Conservation (phyloP, 2,329 filamentous ascomycete genomes). For the Drechslerella dactyloides region DNA sequence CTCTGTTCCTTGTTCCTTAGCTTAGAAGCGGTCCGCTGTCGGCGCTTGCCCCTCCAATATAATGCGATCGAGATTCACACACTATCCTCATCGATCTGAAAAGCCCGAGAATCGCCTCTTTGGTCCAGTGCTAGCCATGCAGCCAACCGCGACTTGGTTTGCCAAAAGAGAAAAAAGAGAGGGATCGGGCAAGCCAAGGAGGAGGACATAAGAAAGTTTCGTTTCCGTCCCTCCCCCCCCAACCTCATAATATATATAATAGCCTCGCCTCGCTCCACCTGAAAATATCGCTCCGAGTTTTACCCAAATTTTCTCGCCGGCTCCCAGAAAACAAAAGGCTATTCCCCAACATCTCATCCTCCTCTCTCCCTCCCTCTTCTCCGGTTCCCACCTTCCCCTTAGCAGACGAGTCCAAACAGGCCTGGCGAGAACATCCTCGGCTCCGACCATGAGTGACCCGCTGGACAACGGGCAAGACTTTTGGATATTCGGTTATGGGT, state of each 20-base stretch:
- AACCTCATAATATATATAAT: constrained; percentile 47
- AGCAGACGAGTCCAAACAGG: constrained; percentile 1
- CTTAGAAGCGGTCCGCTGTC: constrained; percentile 7
- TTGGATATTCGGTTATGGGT: constrained; percentile 98
- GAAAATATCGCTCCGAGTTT: constrained; percentile 35
- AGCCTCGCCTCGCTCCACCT: constrained; percentile 28
- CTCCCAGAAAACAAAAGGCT: constrained; percentile 25
- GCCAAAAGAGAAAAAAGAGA: constrained; percentile 29
- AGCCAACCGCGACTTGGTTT: constrained; percentile 37
- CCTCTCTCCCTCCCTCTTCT: constrained; percentile 4
- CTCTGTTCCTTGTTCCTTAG: constrained; percentile 16
- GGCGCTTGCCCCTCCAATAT: constrained; percentile 18
- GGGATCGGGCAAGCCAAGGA: constrained; percentile 50
- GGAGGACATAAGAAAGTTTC: constrained; percentile 32
- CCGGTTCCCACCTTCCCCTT: constrained; percentile 38
- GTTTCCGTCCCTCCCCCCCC: constrained; percentile 13
- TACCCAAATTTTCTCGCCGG: constrained; percentile 35
- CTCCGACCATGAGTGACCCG: constrained; percentile 43
- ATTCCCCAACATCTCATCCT: constrained; percentile 30
- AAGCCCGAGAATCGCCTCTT: constrained; percentile 18
- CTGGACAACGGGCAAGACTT: constrained; percentile 68
- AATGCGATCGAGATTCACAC: constrained; percentile 26
- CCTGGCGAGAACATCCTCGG: constrained; percentile 4
- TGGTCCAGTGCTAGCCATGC: constrained; percentile 45
- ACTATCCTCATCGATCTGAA: constrained; percentile 29